Evolutionary conservation across 2,329 filamentous ascomycete species (phyloP).

Genomic region (Fusarium floridanum): DNA sequence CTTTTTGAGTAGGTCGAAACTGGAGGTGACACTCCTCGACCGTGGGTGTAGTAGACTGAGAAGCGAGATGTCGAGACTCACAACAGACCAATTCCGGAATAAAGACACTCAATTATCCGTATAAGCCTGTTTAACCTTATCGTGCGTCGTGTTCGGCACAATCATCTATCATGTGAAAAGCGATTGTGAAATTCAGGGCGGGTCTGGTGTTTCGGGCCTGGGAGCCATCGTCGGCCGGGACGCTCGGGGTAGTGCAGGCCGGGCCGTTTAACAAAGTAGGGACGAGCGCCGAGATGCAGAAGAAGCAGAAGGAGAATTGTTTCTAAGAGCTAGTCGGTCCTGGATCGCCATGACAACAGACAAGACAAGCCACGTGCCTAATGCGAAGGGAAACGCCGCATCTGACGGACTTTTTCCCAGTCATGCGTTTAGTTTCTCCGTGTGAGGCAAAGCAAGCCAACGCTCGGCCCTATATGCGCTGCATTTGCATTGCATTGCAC

Average conservation of each 20-base stretch:
- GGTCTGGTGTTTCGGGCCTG: conserved; percentile 32
- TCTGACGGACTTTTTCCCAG: conserved; percentile 7
- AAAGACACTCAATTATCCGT: neutral
- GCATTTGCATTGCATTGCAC: neutral
- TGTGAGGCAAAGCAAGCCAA: conserved; percentile 14
- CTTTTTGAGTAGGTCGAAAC: neutral
- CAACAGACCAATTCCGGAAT: neutral
- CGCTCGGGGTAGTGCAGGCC: conserved; percentile 33
- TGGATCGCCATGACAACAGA: conserved; percentile 24
- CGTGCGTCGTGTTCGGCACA: neutral
- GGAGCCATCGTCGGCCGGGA: conserved; percentile 29
- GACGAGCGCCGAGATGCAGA: conserved; percentile 14
- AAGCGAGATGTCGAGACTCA: neutral
- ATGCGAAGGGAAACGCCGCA: conserved; percentile 26
- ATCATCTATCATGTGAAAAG: conserved; percentile 1
- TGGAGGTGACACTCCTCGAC: neutral
- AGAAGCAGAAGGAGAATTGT: conserved; percentile 4
- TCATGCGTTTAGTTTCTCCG: conserved; percentile 26
- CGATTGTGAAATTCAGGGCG: neutral
- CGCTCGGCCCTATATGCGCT: neutral
- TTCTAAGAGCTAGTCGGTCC: conserved; percentile 9
- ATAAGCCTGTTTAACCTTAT: neutral
- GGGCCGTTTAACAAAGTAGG: conserved; percentile 27
- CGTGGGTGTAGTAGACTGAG: neutral
- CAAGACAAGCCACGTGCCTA: conserved; percentile 31